Evolutionary conservation across 306 rosid species (phyloP).

Genomic region (Glycine tomentella): DNA sequence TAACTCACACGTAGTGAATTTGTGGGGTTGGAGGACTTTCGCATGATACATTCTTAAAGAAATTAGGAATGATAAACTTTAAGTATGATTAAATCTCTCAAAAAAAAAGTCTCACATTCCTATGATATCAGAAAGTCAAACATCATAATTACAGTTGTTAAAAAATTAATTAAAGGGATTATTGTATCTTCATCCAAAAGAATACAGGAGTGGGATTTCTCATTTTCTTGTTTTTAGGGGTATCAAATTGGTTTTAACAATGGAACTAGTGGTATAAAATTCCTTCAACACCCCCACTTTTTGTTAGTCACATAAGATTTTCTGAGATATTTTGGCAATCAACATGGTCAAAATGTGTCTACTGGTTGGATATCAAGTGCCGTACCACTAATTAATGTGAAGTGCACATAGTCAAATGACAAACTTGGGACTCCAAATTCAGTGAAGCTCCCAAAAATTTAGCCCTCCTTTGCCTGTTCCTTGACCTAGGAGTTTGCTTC

Average conservation of each 20-base stretch:
- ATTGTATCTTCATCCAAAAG: neutral
- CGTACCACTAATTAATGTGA: conserved; percentile 58
- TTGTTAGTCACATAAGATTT: neutral
- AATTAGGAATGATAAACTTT: too few relatives aligned
- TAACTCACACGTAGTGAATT: too few relatives aligned
- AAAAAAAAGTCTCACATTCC: too few relatives aligned
- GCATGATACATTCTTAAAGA: too few relatives aligned
- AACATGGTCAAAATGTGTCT: conserved; percentile 48
- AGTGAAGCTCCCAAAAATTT: conserved; percentile 73
- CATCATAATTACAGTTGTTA: too few relatives aligned
- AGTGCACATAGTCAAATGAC: conserved; percentile 59
- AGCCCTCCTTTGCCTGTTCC: conserved; percentile 80
- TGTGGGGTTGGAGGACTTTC: too few relatives aligned
- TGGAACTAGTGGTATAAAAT: conserved; percentile 37
- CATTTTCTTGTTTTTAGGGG: conserved; percentile 56
- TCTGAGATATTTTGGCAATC: neutral
- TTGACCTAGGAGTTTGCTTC: conserved; percentile 74
- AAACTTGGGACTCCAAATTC: conserved; percentile 77
- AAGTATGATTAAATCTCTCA: too few relatives aligned
- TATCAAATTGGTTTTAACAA: conserved; percentile 52
- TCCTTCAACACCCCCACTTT: neutral
- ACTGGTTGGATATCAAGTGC: conserved; percentile 51
- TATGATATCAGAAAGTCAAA: too few relatives aligned
- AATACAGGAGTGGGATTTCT: conserved; percentile 51
- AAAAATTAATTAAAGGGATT: too few relatives aligned